Evolutionary conservation across 164 flowering plant genomes (phyloP).

Genomic region (Euptelea pleiosperma): DNA sequence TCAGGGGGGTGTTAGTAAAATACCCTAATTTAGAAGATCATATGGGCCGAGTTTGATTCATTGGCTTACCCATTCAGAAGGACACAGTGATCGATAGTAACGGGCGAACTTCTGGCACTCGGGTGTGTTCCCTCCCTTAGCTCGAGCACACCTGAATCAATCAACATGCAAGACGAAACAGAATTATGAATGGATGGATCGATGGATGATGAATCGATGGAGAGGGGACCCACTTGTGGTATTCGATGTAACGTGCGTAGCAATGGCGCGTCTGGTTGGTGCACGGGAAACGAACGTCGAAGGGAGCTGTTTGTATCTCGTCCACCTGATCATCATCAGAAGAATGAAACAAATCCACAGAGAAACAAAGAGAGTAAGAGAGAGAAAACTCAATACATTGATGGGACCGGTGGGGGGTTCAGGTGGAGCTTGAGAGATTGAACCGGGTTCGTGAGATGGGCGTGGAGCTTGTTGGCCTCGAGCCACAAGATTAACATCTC

Average conservation of each 20-base stretch:
- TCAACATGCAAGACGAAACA: no score
- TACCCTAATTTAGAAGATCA: no score
- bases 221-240: conserved; percentile 25
- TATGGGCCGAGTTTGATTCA: no score
- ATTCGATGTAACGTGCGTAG: conserved; percentile 33
- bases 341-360: no score
- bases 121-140: conserved; percentile 26
- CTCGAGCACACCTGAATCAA: conserved; percentile 23
- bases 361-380: neutral
- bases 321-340: conserved; percentile 9
- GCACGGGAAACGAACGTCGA: conserved; percentile 21
- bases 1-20: no score
- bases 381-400: conserved; percentile 9
- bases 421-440: conserved; percentile 9
- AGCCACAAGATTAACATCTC: conserved; percentile 40
- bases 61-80: conserved; percentile 33
- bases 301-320: conserved; percentile 21
- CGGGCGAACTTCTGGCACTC: conserved; percentile 35
- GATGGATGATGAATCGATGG: no score
- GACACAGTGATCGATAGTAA: conserved; percentile 35
- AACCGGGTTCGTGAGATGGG: conserved; percentile 39
- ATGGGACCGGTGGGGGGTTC: neutral
- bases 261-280: conserved; percentile 43
- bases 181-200: neutral
- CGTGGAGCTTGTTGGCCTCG: conserved; percentile 46